Evolutionary conservation across 1,284 basidiomycete genomes (phyloP).

Genomic region (Boletus hoseneyae): DNA sequence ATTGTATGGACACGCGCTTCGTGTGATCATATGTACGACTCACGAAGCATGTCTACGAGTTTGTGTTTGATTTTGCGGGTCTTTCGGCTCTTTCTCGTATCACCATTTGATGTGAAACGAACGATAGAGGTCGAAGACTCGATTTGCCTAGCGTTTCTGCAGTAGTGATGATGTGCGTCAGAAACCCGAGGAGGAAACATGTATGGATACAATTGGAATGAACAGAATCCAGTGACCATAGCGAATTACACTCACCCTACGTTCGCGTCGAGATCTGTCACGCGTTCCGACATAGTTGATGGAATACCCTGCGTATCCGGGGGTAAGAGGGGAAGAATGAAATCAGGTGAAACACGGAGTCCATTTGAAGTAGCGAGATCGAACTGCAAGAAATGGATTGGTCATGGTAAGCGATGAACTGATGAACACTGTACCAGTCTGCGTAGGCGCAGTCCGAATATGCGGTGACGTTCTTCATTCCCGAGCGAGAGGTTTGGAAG

Average conservation of each 20-base stretch:
- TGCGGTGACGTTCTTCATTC: neutral
- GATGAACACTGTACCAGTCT: neutral
- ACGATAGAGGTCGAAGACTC: neutral
- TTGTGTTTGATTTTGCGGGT: slow-evolving; percentile 6
- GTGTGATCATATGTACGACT: neutral
- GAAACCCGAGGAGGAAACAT: too few species aligned
- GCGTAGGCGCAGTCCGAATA: neutral
- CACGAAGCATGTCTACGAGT: slow-evolving; percentile 18
- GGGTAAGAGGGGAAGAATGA: neutral
- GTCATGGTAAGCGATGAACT: too few species aligned
- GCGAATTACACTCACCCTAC: neutral
- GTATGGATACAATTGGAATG: neutral
- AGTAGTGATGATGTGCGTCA: neutral
- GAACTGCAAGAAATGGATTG: neutral
- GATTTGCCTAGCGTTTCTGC: neutral
- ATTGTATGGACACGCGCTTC: too few species aligned
- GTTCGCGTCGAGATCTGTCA: neutral
- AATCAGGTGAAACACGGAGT: neutral
- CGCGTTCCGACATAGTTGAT: neutral
- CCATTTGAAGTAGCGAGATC: neutral
- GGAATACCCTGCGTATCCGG: neutral
- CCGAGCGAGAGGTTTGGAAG: neutral
- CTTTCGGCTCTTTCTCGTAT: neutral
- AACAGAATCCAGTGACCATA: neutral
- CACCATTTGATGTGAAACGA: neutral